Base-by-base conservation (phyloP, 2,329 filamentous ascomycete species). In the Diplodia seriata region DNA sequence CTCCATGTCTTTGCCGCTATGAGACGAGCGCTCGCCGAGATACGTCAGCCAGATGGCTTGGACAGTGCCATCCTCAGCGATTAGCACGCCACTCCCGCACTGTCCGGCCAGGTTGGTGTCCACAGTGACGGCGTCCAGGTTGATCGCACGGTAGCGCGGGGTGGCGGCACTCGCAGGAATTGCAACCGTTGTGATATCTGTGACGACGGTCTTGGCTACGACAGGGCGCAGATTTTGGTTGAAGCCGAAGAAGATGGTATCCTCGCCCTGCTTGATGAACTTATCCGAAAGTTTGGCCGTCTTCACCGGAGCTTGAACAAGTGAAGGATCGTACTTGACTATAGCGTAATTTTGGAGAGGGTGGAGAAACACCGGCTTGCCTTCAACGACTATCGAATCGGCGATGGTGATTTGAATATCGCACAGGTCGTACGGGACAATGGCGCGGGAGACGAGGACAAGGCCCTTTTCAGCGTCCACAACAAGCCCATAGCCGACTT, bases 11-110 rank as follows among this genome's bases (percentile, higher is more conserved):
- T 96, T 91, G 73, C 92, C 89, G 68, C 87, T 90, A 75, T 89
- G 89, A 0, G 89, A 85, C 6, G 88, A 91, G 40, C 94, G 90
- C 80, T 99, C 95, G 59, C 95, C 95, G 1, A 99, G 88, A 77
- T 99, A 99, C 7, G 94, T 97, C 66, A 99, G 85, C 96, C 96
- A 99, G 36, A 99, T 83, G 1, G 95, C 95, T 77, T 97, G 93
- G 0, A 99, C 94, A 5, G 92, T 93, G 26, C 95, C 95, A 73
- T 97, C 92, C 71, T 94, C 90, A 3, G 91, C 89, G 15, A 97
- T 89, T 47, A 99, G 86, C 0, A 98, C 96, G 76, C 96, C 96
- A 70, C 93, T 97, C 67, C 94, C 94, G 76, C 95, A 97, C 74
- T 96, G 92, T 1, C 89, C 88, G 70, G 91, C 93, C 1, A 97